Evolutionary conservation across 768 basidiomycete species (phyloP).

Genomic region (Saitozyma podzolica): DNA sequence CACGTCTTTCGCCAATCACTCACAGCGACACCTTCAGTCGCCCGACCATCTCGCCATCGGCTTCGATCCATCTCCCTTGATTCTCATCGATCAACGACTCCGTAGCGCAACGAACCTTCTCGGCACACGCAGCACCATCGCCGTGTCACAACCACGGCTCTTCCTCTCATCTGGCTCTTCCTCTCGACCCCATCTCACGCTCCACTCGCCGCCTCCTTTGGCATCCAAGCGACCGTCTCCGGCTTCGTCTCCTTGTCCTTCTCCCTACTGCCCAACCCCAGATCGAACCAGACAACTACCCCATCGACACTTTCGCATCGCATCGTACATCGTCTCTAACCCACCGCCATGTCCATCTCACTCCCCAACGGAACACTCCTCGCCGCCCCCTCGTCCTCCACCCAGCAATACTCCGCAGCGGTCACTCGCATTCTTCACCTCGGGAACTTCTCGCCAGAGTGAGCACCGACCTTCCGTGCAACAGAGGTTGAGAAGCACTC

Average conservation of each 20-base stretch:
- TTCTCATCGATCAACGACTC: neutral
- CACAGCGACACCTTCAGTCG: neutral
- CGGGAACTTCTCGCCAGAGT: conserved; percentile 86
- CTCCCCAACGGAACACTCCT: conserved; percentile 47
- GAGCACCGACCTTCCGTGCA: conserved; percentile 7
- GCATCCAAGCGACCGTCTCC: neutral
- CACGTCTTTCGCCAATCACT: no score
- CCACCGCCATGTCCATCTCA: conserved; percentile 45
- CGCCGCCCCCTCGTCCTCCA: conserved; percentile 33
- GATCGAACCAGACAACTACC: conserved; percentile 35
- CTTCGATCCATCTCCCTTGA: neutral
- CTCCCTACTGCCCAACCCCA: neutral
- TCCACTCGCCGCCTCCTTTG: neutral
- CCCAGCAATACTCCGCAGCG: conserved; percentile 70
- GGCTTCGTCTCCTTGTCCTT: neutral
- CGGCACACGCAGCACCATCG: neutral
- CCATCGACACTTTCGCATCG: neutral
- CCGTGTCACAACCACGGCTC: neutral
- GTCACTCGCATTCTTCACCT: conserved; percentile 93
- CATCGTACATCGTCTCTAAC: neutral
- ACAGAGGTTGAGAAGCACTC: neutral
- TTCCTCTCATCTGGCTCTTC: neutral
- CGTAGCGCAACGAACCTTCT: neutral
- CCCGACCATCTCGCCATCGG: neutral
- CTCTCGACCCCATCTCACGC: neutral